Evolutionary conservation across 2,329 filamentous ascomycete species (phyloP).

Genomic region (Davidsoniella australis): DNA sequence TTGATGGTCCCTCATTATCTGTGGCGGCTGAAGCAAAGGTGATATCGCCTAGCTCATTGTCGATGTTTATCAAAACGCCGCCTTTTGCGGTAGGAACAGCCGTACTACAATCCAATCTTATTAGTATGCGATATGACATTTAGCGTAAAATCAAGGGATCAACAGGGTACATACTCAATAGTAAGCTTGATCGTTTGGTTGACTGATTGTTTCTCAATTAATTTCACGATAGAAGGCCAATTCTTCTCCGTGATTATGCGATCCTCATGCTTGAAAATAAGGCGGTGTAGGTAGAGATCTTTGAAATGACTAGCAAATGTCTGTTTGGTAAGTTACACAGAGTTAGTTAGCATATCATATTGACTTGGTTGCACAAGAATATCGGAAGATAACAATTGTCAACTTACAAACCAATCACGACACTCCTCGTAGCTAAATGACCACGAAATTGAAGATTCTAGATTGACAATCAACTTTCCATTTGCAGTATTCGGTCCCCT

Average conservation of each 20-base stretch:
- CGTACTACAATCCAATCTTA: neutral
- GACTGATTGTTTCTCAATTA: neutral
- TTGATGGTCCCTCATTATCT: neutral
- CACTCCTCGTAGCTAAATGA: neutral
- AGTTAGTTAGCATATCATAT: neutral
- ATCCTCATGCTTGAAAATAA: neutral
- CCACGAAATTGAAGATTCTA: neutral
- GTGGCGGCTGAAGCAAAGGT: neutral
- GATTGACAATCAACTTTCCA: neutral
- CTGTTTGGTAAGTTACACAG: neutral
- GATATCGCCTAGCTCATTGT: neutral
- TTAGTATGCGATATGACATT: neutral
- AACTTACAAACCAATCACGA: neutral
- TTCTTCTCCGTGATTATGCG: neutral
- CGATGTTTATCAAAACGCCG: neutral
- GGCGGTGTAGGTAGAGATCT: neutral
- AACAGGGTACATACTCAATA: neutral
- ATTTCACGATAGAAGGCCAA: neutral
- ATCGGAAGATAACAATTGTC: neutral
- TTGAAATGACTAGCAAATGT: neutral
- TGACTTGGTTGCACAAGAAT: neutral
- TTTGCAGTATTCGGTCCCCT: too few relatives aligned
- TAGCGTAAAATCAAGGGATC: neutral
- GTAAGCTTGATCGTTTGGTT: neutral
- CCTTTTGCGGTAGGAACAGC: neutral